phyloP scores from a whole-genome alignment of 2,329 filamentous ascomycete genomes.

The Huntiella omanensis region DNA sequence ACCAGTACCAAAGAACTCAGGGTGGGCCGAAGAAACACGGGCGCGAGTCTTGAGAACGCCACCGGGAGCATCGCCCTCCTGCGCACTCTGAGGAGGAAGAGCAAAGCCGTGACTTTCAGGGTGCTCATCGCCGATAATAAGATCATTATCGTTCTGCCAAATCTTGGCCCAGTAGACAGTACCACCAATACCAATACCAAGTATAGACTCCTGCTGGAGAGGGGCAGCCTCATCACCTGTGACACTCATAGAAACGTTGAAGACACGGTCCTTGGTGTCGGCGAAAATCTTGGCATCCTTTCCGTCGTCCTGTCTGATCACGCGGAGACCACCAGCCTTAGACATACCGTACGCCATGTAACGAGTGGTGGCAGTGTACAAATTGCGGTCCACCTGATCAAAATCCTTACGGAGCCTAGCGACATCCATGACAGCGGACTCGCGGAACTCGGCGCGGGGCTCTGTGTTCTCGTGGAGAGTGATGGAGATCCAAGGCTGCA shows the following conservation, averaged over 20 bases:
- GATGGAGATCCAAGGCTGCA: slow-evolving; percentile 91
- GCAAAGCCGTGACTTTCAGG: slow-evolving; percentile 75
- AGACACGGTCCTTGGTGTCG: slow-evolving; percentile 79
- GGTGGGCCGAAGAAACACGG: slow-evolving; percentile 71
- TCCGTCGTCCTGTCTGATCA: slow-evolving; percentile 88
- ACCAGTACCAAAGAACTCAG: slow-evolving; percentile 87
- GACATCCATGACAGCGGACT: slow-evolving; percentile 76
- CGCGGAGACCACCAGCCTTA: slow-evolving; percentile 77
- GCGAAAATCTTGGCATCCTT: slow-evolving; percentile 83
- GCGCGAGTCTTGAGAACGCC: slow-evolving; percentile 91
- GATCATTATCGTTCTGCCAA: slow-evolving; percentile 54
- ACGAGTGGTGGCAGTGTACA: slow-evolving; percentile 72
- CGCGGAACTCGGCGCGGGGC: slow-evolving; percentile 45
- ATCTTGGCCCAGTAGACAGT: slow-evolving; percentile 92
- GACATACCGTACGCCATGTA: slow-evolving; percentile 92
- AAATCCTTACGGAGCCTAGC: slow-evolving; percentile 93
- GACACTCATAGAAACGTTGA: slow-evolving; percentile 74
- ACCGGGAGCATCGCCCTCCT: slow-evolving; percentile 79
- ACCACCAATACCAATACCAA: slow-evolving; percentile 85
- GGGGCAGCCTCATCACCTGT: slow-evolving; percentile 19
- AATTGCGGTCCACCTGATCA: slow-evolving; percentile 85
- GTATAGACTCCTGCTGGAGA: slow-evolving; percentile 52
- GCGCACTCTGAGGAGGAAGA: slow-evolving; percentile 66
- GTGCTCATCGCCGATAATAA: slow-evolving; percentile 53
- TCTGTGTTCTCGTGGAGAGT: slow-evolving; percentile 44